Percentiles rank a stretch among this genome's conserved stretches.
Conservation (phyloP, 2,329 filamentous ascomycete genomes). For the Trichoderma guizhouense region DNA sequence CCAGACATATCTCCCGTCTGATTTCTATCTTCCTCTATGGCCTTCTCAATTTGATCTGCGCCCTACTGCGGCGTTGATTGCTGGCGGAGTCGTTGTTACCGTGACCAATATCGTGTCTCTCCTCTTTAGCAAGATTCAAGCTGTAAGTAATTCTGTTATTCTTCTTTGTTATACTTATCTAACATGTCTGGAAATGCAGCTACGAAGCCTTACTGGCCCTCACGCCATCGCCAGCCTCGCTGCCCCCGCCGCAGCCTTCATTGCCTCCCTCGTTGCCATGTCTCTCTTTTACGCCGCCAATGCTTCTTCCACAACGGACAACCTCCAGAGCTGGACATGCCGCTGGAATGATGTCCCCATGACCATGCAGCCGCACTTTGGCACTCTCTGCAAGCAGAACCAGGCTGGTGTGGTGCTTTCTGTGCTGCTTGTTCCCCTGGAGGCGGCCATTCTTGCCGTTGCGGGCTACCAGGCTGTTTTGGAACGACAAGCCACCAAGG, state of each 20-base stretch:
- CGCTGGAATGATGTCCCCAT: slow-evolving; percentile 56
- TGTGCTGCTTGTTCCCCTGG: slow-evolving; percentile 55
- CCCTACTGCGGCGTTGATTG: slow-evolving; percentile 54
- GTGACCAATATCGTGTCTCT: slow-evolving; percentile 48
- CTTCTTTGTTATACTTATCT: background rate
- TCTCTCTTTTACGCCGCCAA: slow-evolving; percentile 57
- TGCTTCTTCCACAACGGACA: slow-evolving; percentile 49
- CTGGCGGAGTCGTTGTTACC: slow-evolving; percentile 48
- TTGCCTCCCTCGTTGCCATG: slow-evolving; percentile 49
- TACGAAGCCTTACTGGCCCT: slow-evolving; percentile 21
- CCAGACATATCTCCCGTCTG: slow-evolving; percentile 46
- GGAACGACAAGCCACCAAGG: slow-evolving; percentile 38
- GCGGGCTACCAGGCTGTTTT: slow-evolving; percentile 45
- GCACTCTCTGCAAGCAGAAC: slow-evolving; percentile 54
- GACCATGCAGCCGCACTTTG: slow-evolving; percentile 51
- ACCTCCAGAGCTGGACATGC: slow-evolving; percentile 61
- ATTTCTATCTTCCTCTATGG: slow-evolving; percentile 55
- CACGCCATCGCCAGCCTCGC: slow-evolving; percentile 26
- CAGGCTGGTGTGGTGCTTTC: slow-evolving; percentile 52
- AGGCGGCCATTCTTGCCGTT: slow-evolving; percentile 47
- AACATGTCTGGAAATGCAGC: slow-evolving; percentile 15
- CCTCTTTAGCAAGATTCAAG: slow-evolving; percentile 44
- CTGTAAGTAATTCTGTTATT: slow-evolving; percentile 41
- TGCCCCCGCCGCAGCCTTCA: slow-evolving; percentile 31
- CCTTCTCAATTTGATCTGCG: slow-evolving; percentile 54